A percentile compares a stretch with the other conserved stretches of the same genome.
Evolutionary conservation across 2,329 filamentous ascomycete genomes (phyloP).

Genomic region (Didymella sp.): DNA sequence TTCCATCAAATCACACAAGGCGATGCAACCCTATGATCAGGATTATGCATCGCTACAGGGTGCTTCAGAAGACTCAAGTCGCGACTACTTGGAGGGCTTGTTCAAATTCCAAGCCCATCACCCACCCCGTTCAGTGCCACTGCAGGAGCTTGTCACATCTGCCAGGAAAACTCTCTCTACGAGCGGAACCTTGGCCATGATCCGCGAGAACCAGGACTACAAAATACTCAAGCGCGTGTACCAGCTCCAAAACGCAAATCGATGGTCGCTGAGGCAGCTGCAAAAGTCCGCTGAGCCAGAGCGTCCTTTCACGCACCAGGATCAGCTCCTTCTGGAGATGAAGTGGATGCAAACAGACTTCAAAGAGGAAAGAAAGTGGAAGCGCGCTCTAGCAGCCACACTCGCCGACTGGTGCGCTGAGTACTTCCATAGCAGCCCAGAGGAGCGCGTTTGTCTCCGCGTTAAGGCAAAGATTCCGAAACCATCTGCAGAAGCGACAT

Average conservation of each 20-base stretch:
- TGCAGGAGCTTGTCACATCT: conserved; percentile 77
- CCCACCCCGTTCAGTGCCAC: conserved; percentile 59
- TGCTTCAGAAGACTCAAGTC: conserved; percentile 55
- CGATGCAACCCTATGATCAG: conserved; percentile 44
- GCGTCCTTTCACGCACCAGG: conserved; percentile 79
- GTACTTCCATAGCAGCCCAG: conserved; percentile 71
- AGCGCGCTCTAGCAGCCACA: conserved; percentile 78
- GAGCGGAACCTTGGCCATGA: conserved; percentile 79
- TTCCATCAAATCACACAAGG: conserved; percentile 34
- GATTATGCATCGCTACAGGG: conserved; percentile 56
- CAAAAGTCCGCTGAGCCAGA: conserved; percentile 83
- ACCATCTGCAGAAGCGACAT: conserved; percentile 18
- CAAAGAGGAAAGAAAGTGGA: conserved; percentile 92
- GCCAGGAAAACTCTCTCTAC: conserved; percentile 92
- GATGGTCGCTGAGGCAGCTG: conserved; percentile 91
- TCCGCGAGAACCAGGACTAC: conserved; percentile 86
- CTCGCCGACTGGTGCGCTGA: conserved; percentile 84
- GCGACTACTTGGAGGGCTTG: conserved; percentile 68
- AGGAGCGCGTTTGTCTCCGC: conserved; percentile 72
- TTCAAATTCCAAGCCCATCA: conserved; percentile 65
- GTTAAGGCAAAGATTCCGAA: conserved; percentile 61
- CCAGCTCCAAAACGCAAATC: conserved; percentile 85
- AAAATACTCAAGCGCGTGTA: conserved; percentile 87
- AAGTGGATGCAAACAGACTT: conserved; percentile 99
- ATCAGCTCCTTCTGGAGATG: conserved; percentile 86